Base-by-base conservation (phyloP, 2,329 filamentous ascomycete species). In the Xylariales sp. region DNA sequence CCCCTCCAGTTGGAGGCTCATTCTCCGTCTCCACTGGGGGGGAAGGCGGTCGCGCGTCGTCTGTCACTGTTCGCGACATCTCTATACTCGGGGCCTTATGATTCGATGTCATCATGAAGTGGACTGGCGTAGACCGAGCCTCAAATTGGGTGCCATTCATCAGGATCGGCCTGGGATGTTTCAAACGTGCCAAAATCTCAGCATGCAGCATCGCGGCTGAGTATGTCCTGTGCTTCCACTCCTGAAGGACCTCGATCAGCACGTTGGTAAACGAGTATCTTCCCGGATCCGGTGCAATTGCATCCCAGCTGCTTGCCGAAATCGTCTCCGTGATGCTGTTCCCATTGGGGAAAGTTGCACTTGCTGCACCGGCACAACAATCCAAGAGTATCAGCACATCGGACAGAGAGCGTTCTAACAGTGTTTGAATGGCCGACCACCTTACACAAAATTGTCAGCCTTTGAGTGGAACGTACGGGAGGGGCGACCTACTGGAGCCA, bases 91-190 rank as follows among this genome's bases (percentile, higher is more conserved):
- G 72, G 1, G 72, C 73, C 41, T 66, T 74, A 50, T 78, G 74
- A 41, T 79, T 77, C 14, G 72, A 66, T 3, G 76, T 79, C 74
- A 78, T 78, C 72, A 79, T 79, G 48, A 78, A 78, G 47, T 80
- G 76, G 5, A 79, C 73, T 0, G 76, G 75, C 0, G 76, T 79
- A 3, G 74, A 75, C 27, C 75, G 67, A 24, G 72, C 71, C 49
- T 79, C 75, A 32, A 76, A 76, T 14, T 70, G 66, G 54, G 70
- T 74, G 37, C 76, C 76, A 45, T 79, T 76, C 47, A 74, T 69
- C 40, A 70, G 66, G 45, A 77, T 71, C 15, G 74, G 75, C 6
- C 75, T 62, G 5, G 76, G 76, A 43, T 79, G 76, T 48, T 79
- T 80, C 2, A 80, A 52, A 3, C 75, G 71, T n/a, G 75, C 75